These are phyloP conservation scores for Monosporascus ibericus DNA, from an alignment of 2,329 filamentous ascomycete species.

Conservation along the genomic window DNA sequence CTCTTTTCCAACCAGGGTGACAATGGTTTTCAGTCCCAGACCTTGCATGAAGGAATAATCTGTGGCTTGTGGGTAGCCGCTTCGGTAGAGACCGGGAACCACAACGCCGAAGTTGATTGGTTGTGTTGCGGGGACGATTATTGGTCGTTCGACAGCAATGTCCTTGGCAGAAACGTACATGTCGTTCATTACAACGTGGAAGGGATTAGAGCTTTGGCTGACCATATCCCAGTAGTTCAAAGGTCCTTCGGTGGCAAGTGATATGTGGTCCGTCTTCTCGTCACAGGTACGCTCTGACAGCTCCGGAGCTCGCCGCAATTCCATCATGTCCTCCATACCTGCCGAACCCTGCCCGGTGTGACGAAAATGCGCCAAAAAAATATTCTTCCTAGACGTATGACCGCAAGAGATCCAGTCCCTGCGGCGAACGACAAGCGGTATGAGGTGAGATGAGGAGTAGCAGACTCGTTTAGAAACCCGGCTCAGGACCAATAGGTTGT, in stretches of 20 bases:
- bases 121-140: conserved; percentile 1
- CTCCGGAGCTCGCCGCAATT: neutral
- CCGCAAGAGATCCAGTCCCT: neutral
- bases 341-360: neutral
- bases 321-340: neutral
- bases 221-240: neutral
- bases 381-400: neutral
- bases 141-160: conserved; percentile 9
- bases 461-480: neutral
- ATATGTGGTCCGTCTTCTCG: neutral
- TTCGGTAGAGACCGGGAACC: conserved; percentile 69
- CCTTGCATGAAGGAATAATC: conserved; percentile 65
- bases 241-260: neutral
- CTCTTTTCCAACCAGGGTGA: conserved; percentile 63
- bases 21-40: conserved; percentile 70
- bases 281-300: neutral
- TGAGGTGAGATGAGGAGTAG: neutral
- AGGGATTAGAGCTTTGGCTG: conserved; percentile 4
- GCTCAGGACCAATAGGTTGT: neutral
- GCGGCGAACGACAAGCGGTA: neutral
- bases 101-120: conserved; percentile 75
- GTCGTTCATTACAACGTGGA: conserved; percentile 6
- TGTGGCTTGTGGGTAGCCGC: conserved; percentile 67
- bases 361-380: neutral
- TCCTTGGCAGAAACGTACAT: conserved; percentile 10